These are phyloP conservation scores for Fusarium mangiferae DNA, from an alignment of 2,329 filamentous ascomycete genomes.

Conservation along the genomic window DNA sequence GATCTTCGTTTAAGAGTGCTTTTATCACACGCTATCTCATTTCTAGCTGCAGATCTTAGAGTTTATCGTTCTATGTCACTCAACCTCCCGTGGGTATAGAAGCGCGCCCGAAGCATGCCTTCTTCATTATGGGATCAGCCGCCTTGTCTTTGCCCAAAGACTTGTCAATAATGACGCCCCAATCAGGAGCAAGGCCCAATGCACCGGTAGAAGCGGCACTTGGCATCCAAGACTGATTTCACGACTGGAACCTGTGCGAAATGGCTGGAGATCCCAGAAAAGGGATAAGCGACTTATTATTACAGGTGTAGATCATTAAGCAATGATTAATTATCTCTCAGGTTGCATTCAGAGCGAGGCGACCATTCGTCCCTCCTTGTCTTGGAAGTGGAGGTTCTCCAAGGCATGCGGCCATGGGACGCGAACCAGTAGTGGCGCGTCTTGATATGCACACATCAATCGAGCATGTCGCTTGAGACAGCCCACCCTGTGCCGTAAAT, in stretches of 20 bases:
- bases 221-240: too few relatives aligned
- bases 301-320: too few relatives aligned
- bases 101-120: too few relatives aligned
- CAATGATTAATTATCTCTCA: too few relatives aligned
- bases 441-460: fast-evolving
- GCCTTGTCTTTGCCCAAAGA: neutral
- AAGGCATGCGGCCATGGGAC: neutral
- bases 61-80: fast-evolving
- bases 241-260: too few relatives aligned
- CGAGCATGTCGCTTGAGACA: fast-evolving
- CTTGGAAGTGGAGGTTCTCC: neutral
- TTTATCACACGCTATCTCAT: neutral
- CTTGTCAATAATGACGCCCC: too few relatives aligned
- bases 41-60: neutral
- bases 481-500: fast-evolving
- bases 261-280: too few relatives aligned
- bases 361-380: fast-evolving
- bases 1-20: neutral
- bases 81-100: too few relatives aligned
- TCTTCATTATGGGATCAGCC: neutral
- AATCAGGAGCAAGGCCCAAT: too few relatives aligned
- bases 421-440: neutral
- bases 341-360: too few relatives aligned
- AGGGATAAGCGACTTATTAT: too few relatives aligned
- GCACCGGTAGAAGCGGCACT: too few relatives aligned